Percentiles rank a stretch among this genome's conserved stretches.
phyloP scores from a whole-genome alignment of 495 filamentous ascomycete species.

The Margaritispora aquatica region DNA sequence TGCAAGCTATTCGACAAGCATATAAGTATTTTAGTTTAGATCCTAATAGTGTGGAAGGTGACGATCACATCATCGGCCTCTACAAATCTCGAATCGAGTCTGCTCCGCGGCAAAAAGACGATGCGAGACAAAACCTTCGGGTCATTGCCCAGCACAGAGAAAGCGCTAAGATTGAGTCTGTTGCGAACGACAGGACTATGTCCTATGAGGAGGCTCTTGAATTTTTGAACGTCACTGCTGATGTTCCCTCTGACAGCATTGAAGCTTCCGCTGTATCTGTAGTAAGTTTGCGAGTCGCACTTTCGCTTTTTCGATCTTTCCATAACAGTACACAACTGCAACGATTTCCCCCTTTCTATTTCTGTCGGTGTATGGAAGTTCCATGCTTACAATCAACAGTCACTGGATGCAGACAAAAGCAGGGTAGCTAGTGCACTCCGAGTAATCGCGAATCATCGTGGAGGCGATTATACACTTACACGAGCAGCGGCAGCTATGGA shows the following conservation, averaged over 20 bases:
- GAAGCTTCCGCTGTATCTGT: conserved; percentile 20
- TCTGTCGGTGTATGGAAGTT: not conserved
- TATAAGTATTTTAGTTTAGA: conserved; percentile 22
- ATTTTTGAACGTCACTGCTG: conserved; percentile 16
- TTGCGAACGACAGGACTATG: conserved; percentile 24
- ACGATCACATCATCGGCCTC: conserved; percentile 25
- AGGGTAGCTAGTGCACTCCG: conserved; percentile 20
- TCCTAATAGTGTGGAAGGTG: conserved; percentile 19
- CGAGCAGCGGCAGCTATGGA: conserved; percentile 18
- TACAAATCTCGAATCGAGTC: conserved; percentile 25
- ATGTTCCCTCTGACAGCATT: conserved; percentile 24
- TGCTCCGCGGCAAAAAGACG: conserved; percentile 25
- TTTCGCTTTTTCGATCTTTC: not conserved
- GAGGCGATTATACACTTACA: conserved; percentile 12
- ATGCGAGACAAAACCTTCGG: conserved; percentile 18
- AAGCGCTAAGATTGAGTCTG: conserved; percentile 20
- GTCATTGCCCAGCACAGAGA: conserved; percentile 22
- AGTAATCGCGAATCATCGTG: conserved; percentile 18
- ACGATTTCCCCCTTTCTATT: no score
- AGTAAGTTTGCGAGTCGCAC: conserved; percentile 10
- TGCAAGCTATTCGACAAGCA: conserved; percentile 21
- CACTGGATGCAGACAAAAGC: conserved; percentile 20
- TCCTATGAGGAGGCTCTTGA: conserved; percentile 21
- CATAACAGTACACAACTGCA: not conserved
- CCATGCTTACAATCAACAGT: conserved; percentile 4